Evolutionary conservation across 768 basidiomycete species (phyloP).

Genomic region (Hortiboletus flavorubellus): DNA sequence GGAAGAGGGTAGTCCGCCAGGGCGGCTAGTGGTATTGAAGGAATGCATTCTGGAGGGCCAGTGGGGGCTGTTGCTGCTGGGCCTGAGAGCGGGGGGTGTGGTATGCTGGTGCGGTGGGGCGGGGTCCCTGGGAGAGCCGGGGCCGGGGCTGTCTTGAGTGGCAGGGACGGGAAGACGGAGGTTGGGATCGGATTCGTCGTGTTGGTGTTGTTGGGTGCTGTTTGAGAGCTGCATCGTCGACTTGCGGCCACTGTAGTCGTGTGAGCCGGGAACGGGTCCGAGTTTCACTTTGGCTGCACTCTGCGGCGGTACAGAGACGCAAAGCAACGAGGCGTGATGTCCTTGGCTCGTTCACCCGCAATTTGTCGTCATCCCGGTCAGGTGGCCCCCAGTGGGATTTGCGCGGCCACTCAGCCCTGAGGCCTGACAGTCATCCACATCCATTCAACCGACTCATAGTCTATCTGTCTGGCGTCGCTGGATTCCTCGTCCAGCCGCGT

Average conservation of each 20-base stretch:
- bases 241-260: not conserved
- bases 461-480: too few relatives aligned
- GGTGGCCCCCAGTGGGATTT: too few relatives aligned
- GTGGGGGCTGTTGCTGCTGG: too few relatives aligned
- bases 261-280: constrained; percentile 17
- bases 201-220: constrained; percentile 30
- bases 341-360: too few relatives aligned
- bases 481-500: too few relatives aligned
- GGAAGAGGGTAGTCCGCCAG: constrained; percentile 42
- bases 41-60: constrained; percentile 46
- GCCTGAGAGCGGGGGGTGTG: constrained; percentile 31
- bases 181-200: constrained; percentile 56
- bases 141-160: constrained; percentile 37
- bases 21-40: constrained; percentile 39
- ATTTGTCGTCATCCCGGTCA: too few relatives aligned
- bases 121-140: constrained; percentile 52
- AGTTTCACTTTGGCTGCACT: not conserved
- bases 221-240: constrained; percentile 33
- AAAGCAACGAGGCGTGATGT: too few relatives aligned
- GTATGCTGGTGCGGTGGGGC: constrained; percentile 55
- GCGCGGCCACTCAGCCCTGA: too few relatives aligned
- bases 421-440: too few relatives aligned
- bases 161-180: constrained; percentile 53
- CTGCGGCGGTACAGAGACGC: too few relatives aligned
- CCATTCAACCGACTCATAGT: too few relatives aligned